These are phyloP conservation scores for Sporobolomyces roseus DNA, from an alignment of 768 basidiomycete species.

Conservation along the genomic window DNA sequence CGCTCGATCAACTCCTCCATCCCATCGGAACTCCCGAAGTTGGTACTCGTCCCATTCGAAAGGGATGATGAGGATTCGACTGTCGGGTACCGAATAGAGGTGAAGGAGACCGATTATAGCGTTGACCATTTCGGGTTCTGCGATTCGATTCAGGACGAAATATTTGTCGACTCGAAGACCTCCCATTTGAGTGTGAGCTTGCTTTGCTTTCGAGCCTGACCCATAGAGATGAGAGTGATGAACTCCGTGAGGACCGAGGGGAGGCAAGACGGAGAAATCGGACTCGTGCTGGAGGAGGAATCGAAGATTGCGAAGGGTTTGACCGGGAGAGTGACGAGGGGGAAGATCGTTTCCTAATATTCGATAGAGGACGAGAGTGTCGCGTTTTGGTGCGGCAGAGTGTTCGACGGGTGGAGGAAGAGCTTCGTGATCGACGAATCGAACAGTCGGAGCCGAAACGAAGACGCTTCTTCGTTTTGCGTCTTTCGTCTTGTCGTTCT, in stretches of 20 bases:
- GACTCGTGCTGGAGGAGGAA: constrained; percentile 47
- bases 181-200: constrained; percentile 28
- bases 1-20: constrained; percentile 40
- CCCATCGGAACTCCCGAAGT: constrained; percentile 43
- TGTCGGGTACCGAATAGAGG: constrained; percentile 39
- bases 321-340: constrained; percentile 45
- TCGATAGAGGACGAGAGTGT: constrained; percentile 46
- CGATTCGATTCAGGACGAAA: constrained; percentile 46
- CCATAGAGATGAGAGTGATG: constrained; percentile 41
- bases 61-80: constrained; percentile 43
- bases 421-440: constrained; percentile 32
- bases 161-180: constrained; percentile 44
- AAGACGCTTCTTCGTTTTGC: constrained; percentile 18
- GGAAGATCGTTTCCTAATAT: constrained; percentile 48
- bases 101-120: constrained; percentile 42
- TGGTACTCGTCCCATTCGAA: constrained; percentile 46
- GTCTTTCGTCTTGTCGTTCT: not conserved
- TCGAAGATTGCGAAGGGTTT: constrained; percentile 46
- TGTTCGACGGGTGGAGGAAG: constrained; percentile 36
- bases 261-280: constrained; percentile 40
- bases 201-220: constrained; percentile 23
- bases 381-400: constrained; percentile 39
- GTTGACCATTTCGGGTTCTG: constrained; percentile 36
- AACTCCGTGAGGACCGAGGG: constrained; percentile 36
- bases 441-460: constrained; percentile 22